A percentile compares a stretch with the other conserved stretches of the same genome.
Conservation (phyloP, 2,329 filamentous ascomycete genomes). For the Monosporascus sp. region DNA sequence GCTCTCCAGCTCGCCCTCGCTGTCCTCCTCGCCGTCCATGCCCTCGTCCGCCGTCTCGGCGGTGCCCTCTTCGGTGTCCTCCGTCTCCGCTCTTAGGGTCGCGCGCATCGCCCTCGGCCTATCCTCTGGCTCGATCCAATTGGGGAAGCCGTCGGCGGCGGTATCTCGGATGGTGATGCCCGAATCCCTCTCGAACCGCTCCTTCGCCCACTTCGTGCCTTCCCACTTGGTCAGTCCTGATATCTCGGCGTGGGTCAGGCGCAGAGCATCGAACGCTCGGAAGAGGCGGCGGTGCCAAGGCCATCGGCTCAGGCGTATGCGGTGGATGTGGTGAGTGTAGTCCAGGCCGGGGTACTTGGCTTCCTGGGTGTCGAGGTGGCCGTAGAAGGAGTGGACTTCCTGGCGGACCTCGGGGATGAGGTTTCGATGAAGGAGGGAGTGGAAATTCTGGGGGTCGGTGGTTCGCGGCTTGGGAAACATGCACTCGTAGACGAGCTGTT, state of each 20-base stretch:
- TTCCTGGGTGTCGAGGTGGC: conserved; percentile 72
- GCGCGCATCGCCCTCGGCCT: conserved; percentile 16
- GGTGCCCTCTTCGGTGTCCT: conserved; percentile 28
- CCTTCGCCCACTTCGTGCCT: conserved; percentile 77
- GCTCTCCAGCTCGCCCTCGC: conserved; percentile 48
- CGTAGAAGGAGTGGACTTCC: conserved; percentile 74
- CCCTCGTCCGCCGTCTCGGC: conserved; percentile 40
- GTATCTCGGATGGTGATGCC: conserved; percentile 66
- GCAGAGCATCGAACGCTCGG: conserved; percentile 65
- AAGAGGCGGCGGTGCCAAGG: conserved; percentile 73
- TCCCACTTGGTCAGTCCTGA: conserved; percentile 73
- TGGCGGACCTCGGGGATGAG: conserved; percentile 74
- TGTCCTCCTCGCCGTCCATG: conserved; percentile 46
- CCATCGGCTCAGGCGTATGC: conserved; percentile 72
- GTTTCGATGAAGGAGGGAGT: conserved; percentile 62
- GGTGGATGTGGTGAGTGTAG: conserved; percentile 68
- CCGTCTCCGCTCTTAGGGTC: conserved; percentile 21
- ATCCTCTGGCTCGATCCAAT: conserved; percentile 51
- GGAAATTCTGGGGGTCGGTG: conserved; percentile 67
- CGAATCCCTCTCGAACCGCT: conserved; percentile 73
- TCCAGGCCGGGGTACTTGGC: conserved; percentile 78
- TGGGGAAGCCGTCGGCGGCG: conserved; percentile 60
- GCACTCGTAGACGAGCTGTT: conserved; percentile 67
- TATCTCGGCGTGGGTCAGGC: conserved; percentile 66
- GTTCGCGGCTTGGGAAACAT: conserved; percentile 66